Conservation (phyloP, 805 yeast genomes). For the Sugiyamaella chiloensis region DNA sequence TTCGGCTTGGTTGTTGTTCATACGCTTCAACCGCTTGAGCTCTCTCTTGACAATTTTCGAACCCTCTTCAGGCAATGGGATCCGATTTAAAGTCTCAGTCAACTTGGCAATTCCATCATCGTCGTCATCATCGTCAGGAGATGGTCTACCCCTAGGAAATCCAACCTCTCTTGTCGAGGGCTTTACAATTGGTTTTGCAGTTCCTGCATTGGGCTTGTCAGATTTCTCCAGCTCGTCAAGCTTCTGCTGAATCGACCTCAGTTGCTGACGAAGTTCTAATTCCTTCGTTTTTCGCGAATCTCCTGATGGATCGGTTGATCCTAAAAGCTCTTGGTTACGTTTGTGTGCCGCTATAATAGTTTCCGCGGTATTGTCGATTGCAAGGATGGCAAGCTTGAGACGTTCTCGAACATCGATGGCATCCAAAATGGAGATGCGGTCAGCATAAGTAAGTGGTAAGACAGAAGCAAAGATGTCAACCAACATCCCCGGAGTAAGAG, state of each 20-base stretch:
- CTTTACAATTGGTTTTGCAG: not conserved
- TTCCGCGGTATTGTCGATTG: constrained; percentile 15
- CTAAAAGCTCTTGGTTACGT: constrained; percentile 10
- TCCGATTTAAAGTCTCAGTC: constrained; percentile 26
- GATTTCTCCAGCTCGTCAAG: constrained; percentile 20
- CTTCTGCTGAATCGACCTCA: constrained; percentile 26
- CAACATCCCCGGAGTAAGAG: constrained; percentile 28
- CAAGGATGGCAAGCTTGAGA: constrained; percentile 25
- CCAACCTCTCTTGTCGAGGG: not conserved
- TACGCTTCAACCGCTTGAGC: constrained; percentile 36
- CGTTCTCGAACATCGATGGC: constrained; percentile 29
- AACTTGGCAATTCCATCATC: constrained; percentile 36
- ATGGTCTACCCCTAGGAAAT: not conserved
- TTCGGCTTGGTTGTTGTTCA: constrained; percentile 41
- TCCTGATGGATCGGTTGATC: constrained; percentile 5
- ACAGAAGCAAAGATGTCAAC: constrained; percentile 37
- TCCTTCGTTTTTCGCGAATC: constrained; percentile 29
- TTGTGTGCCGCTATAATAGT: constrained; percentile 14
- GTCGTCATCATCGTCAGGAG: constrained; percentile 27
- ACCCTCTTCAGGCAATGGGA: constrained; percentile 34
- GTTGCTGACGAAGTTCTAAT: constrained; percentile 27
- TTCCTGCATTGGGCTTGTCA: not conserved
- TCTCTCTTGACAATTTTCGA: constrained; percentile 37
- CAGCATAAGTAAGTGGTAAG: constrained; percentile 32
- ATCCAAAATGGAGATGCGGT: constrained; percentile 31